Evolutionary conservation across 78 protist species (phyloP), one percentile per base, ranked within the genome.

Genomic region (Emiliania huxleyi): DNA sequence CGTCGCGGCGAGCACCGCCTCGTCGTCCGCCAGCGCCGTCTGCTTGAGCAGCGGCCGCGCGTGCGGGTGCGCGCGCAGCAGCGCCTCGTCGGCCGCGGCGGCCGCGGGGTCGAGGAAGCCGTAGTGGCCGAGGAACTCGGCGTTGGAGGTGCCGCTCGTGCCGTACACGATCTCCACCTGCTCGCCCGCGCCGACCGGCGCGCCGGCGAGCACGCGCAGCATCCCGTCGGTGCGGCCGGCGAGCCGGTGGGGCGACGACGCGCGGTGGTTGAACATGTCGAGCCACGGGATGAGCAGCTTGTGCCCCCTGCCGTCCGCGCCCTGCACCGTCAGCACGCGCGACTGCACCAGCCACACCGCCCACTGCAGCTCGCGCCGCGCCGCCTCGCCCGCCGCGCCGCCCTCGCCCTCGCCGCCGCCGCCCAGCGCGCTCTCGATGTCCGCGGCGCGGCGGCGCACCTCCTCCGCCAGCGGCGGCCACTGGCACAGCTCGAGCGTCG

Each of bases 251-350:
- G 3, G 2, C 48, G 85, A 77, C 18, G 33, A 2, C 35, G 37
- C 85, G n/a, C 46, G 44, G 85, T 77, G 85, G 29, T 77, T 77
- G 85, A 77, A 77, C 85, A 77, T 77, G 46, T 77, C 85, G 1
- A 77, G 1, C 3, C 37, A 40, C 5, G 85, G 85, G 29, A 77
- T 77, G 11, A 77, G 85, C 85, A 77, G 46, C 46, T 77, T 77
- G 46, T 77, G 85, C 18, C 85, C 85, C n/a, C 11, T 33, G 29
- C 44, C 48, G n/a, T 77, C 85, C 0, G 85, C 46, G 3, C 46
- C 85, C 8, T 8, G 48, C 23, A 77, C 85, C 44, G 85, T 77
- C 19, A 77, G 85, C 35, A 77, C 85, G 2, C 85, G 85, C 0
- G n/a, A 21, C 2, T 22, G 49, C 35, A 77, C 29, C 19, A 40